Evolutionary conservation across 1,284 basidiomycete species (phyloP), one percentile per base, ranked within the genome.

Genomic region (Trametes sp.): DNA sequence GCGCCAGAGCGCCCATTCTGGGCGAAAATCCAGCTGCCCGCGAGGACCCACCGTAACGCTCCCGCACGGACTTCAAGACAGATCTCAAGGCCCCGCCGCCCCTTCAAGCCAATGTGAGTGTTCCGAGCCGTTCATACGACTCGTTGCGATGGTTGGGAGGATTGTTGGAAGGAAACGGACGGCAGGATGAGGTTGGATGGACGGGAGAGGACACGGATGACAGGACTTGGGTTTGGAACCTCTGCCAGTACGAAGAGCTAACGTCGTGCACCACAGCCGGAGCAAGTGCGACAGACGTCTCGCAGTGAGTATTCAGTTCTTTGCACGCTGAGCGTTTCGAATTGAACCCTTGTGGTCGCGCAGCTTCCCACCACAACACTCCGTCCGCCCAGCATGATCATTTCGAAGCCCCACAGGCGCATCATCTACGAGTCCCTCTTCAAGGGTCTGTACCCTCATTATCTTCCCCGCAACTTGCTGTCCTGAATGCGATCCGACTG

Each of bases 341-440:
- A n/a, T 23, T 26, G 33, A 33, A 61, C 21, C 52, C 9, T 29
- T 29, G 13, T 48, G n/a, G 52, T 48, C 24, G 31, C 44, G 16
- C 60, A 83, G 80, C 82, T 80, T 80, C 79, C 78, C 72, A 76
- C 76, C 69, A 60, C 78, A 77, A 70, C 68, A 70, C 68, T 63
- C 51, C 45, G 50, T 70, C 77, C 69, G 80, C 82, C 83, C 86
- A 93, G 77, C 81, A 95, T 95, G 93, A 89, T 95, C 70, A 94
- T 95, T 76, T 84, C 89, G 72, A 95, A 95, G 83, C 74, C 89
- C 78, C 90, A 94, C 84, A 85, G 87, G 81, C 89, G 90, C 74
- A 76, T 83, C 78, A 96, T 97, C 84, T 96, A 96, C 86, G 95
- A 98, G 84, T 92, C 92, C 85, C 95, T 98, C 86, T 98, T 98